phyloP scores from a whole-genome alignment of 2,329 filamentous ascomycete genomes.

The Aspergillus fructus region DNA sequence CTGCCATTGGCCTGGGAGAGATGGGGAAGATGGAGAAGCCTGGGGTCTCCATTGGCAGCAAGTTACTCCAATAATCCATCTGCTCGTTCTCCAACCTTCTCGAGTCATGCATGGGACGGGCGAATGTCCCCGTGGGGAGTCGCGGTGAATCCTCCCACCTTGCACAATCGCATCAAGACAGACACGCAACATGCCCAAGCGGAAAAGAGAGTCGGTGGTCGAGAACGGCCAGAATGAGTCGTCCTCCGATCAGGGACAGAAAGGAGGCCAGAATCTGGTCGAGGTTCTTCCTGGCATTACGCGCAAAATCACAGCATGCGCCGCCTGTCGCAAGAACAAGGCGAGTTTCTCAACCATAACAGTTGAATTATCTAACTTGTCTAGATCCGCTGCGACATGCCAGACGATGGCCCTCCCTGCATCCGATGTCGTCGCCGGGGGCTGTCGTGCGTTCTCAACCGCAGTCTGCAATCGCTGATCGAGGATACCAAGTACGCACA shows the following conservation, averaged over 20 bases:
- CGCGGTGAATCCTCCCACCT: too few species aligned
- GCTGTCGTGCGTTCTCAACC: slow-evolving; percentile 49
- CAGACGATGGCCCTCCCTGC: slow-evolving; percentile 46
- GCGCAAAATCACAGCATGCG: slow-evolving; percentile 48
- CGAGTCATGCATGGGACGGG: too few species aligned
- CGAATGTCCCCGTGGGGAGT: not conserved
- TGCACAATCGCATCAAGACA: not conserved
- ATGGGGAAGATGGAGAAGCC: too few species aligned
- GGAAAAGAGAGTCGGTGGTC: slow-evolving; percentile 7
- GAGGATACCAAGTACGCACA: slow-evolving; percentile 38
- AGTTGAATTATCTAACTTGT: not conserved
- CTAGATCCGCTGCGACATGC: slow-evolving; percentile 50
- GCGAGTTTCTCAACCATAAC: slow-evolving; percentile 23
- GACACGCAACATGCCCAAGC: not conserved
- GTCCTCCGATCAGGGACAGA: not conserved
- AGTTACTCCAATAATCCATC: too few species aligned
- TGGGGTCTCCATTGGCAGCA: too few species aligned
- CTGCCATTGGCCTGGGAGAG: not conserved
- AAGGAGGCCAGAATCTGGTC: slow-evolving; percentile 5
- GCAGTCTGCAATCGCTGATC: slow-evolving; percentile 46
- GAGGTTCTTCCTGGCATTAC: slow-evolving; percentile 33
- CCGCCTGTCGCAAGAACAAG: slow-evolving; percentile 53
- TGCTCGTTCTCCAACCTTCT: too few species aligned
- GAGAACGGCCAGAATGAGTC: slow-evolving; percentile 1
- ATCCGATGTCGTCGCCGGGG: slow-evolving; percentile 47